Evolutionary conservation across 306 rosid species (phyloP), one percentile per base, ranked within the genome.

Genomic region (Cucurbita argyrosperma): DNA sequence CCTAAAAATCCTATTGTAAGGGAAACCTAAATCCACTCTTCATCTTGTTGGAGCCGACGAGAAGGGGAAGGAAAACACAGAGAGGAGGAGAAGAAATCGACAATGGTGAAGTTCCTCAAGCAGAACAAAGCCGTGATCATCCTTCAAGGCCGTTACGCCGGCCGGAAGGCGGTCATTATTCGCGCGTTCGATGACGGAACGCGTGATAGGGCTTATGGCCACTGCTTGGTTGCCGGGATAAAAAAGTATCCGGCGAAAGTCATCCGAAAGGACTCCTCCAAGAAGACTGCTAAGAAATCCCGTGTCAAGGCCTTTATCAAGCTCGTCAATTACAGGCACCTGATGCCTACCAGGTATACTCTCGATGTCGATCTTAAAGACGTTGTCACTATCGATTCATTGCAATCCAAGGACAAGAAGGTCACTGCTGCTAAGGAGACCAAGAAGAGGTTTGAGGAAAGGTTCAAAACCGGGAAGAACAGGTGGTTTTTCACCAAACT

Each of bases 311-410:
- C 83, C 49, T 76, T 80, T 69, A 37, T 76, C 70, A 80, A 80
- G 74, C 46, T 76, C n/a, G 60, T 80, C 12, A 80, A 76, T 46
- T 75, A 70, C 67, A 56, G 45, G 50, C 79, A 80, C 19, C n/a
- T 80, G 42, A 80, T 80, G 79, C 83, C 83, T 35, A 80, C 83
- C 14, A 63, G 80, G 61, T 80, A 80, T 55, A 76, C 83, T 60
- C 80, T 78, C n/a, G 80, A 78, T 50, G 80, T 78, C 43, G 80
- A 78, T 52, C 76, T 78, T n/a, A 78, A 78, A 70, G 80, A 78
- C 4, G 71, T 78, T 1, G 76, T 78, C n/a, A n/a, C 76, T 1
- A 1, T 8, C 4, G 80, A 78, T 71, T 56, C 59, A 1, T 53
- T 78, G 55, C 80, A 59, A 35, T 78, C 80, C 0, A 62, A 45